A percentile compares a stretch with the other conserved stretches of the same genome.
phyloP scores from a whole-genome alignment of 2,329 filamentous ascomycete genomes.

The Sporothrix pallida region DNA sequence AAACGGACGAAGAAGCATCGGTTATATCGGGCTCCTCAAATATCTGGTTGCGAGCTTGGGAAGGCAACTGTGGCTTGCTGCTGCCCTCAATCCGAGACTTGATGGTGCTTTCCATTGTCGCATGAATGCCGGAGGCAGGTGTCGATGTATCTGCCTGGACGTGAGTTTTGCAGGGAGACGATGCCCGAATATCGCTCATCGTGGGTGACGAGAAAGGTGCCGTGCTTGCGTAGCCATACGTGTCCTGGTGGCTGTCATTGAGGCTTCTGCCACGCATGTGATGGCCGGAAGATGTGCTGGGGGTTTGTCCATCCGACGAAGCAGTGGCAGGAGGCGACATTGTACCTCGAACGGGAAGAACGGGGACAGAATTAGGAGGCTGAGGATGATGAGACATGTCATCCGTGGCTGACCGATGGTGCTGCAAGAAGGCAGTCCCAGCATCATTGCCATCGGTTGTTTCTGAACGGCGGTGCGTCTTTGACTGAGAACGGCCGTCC shows the following conservation, averaged over 20 bases:
- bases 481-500: slow-evolving; percentile 12
- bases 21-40: slow-evolving; percentile 28
- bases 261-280: background rate
- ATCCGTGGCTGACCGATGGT: background rate
- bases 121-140: background rate
- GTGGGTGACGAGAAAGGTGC: slow-evolving; percentile 11
- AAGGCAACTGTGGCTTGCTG: background rate
- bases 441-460: slow-evolving; percentile 1
- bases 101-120: background rate
- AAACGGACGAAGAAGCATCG: slow-evolving; percentile 43
- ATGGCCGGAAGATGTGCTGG: background rate
- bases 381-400: background rate
- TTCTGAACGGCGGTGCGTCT: slow-evolving; percentile 11
- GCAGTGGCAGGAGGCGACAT: background rate
- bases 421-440: background rate
- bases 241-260: background rate
- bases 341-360: background rate
- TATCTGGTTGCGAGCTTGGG: background rate
- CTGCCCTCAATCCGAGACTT: background rate
- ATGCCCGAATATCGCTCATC: background rate
- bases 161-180: slow-evolving; percentile 11
- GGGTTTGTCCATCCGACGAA: background rate
- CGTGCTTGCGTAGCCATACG: background rate
- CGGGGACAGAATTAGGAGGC: background rate
- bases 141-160: background rate